Percentiles rank a stretch among this genome's conserved stretches.
These are phyloP conservation scores for Nakaseomyces kungkrabaensis DNA, from an alignment of 1,139 yeast species.

Conservation along the genomic window DNA sequence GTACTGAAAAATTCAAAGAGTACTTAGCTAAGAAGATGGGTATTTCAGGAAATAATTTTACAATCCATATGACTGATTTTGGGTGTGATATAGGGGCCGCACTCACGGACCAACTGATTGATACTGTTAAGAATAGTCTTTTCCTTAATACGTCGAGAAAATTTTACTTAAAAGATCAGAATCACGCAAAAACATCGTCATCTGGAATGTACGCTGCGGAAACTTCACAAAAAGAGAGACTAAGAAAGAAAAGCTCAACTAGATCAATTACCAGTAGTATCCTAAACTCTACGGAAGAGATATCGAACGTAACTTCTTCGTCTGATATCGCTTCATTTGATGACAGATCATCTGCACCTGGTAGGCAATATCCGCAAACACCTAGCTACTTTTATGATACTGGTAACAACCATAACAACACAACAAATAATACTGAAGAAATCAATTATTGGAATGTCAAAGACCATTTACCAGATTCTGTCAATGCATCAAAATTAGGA, in stretches of 20 bases:
- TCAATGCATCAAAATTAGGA: background rate
- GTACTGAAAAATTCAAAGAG: conserved; percentile 32
- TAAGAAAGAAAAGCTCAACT: conserved; percentile 22
- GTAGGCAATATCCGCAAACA: conserved; percentile 26
- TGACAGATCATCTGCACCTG: conserved; percentile 19
- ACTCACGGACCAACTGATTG: conserved; percentile 43
- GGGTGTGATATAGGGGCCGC: conserved; percentile 55
- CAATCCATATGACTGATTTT: conserved; percentile 65
- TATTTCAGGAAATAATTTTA: conserved; percentile 36
- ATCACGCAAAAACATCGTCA: conserved; percentile 7
- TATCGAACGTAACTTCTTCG: conserved; percentile 22
- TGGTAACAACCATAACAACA: background rate
- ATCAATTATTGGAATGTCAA: conserved; percentile 59
- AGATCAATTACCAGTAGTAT: conserved; percentile 20
- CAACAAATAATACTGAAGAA: conserved; percentile 28
- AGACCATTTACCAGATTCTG: conserved; percentile 28
- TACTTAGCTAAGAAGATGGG: conserved; percentile 35
- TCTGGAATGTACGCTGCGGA: conserved; percentile 11
- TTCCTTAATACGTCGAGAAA: conserved; percentile 35
- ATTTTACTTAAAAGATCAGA: conserved; percentile 37
- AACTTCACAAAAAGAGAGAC: conserved; percentile 9
- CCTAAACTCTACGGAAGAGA: conserved; percentile 22
- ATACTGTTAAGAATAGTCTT: conserved; percentile 31
- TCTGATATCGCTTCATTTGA: conserved; percentile 28
- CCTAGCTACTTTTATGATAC: conserved; percentile 27